phyloP scores from a whole-genome alignment of 768 basidiomycete genomes.

The Austroboletus festivus region DNA sequence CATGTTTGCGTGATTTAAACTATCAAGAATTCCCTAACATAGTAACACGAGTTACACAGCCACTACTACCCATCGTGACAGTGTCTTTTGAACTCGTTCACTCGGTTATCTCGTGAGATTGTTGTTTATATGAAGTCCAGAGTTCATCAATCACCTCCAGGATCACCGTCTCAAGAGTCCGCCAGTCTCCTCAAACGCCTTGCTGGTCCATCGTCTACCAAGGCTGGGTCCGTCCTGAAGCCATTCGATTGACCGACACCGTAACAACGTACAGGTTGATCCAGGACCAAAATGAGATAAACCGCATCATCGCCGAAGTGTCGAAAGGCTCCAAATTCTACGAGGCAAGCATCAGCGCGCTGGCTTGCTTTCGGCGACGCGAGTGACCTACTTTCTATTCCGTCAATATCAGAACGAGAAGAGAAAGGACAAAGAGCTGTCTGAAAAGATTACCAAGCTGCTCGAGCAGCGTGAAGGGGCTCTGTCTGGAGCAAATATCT shows the following conservation, averaged over 20 bases:
- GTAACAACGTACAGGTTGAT: slow-evolving; percentile 46
- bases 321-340: slow-evolving; percentile 94
- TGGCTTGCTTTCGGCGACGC: neutral
- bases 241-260: slow-evolving; percentile 10
- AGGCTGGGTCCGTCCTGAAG: slow-evolving; percentile 67
- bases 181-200: slow-evolving; percentile 73
- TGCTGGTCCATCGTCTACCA: slow-evolving; percentile 84
- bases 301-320: slow-evolving; percentile 83
- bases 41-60: no score
- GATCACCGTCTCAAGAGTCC: slow-evolving; percentile 52
- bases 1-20: neutral
- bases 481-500: slow-evolving; percentile 51
- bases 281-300: slow-evolving; percentile 80
- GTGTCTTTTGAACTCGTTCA: no score
- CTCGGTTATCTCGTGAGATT: neutral
- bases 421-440: slow-evolving; percentile 82
- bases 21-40: neutral
- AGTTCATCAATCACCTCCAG: slow-evolving; percentile 20
- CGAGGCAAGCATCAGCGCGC: slow-evolving; percentile 46
- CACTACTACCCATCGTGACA: no score
- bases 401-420: slow-evolving; percentile 68
- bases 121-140: slow-evolving; percentile 20
- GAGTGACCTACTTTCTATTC: slow-evolving; percentile 1
- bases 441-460: slow-evolving; percentile 68
- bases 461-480: slow-evolving; percentile 61